Evolutionary conservation across 1,139 yeast species (phyloP), one percentile per base, ranked within the genome.

Genomic region (Suhomyces maxii): DNA sequence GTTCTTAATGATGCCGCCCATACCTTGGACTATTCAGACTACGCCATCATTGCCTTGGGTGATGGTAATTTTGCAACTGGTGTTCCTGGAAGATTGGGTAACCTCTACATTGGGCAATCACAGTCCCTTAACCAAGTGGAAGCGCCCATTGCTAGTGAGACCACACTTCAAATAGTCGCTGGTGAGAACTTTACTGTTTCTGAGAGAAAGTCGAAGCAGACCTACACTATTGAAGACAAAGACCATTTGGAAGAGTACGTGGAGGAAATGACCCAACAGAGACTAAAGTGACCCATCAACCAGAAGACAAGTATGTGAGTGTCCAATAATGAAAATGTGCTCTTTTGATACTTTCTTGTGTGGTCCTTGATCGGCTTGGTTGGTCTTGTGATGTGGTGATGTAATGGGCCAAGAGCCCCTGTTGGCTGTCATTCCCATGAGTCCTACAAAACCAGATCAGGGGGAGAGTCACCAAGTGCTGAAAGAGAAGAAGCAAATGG

Each of bases 161-260:
- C 32, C 6, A 23, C 13, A n/a, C 40, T 57, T 13, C 52, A 53
- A 34, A 35, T 57, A 8, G 26, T 26, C 26, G 35, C 44, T 3
- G 52, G 46, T 1, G 60, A 52, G 32, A 41, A 33, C 23, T 52
- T 35, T 34, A 36, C 14, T 9, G 26, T 42, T n/a, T 14, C 36
- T n/a, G 26, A 35, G 8, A 39, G 49, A 14, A 31, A 25, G 14
- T 13, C 37, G 13, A 34, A 32, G 13, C 41, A 32, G 26, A 18
- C 40, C 28, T 45, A 47, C 33, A 11, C 34, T n/a, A 48, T 51
- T 23, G 49, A 46, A 33, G 44, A 48, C 30, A 42, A 46, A 34
- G 44, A 44, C 6, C 57, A 54, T 26, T 39, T 54, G 34, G 42
- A 48, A 28, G 44, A 43, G 39, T 52, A 54, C 28, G 48, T 53